phyloP scores from a whole-genome alignment of 805 yeast species.

The Yarrowia porcina region DNA sequence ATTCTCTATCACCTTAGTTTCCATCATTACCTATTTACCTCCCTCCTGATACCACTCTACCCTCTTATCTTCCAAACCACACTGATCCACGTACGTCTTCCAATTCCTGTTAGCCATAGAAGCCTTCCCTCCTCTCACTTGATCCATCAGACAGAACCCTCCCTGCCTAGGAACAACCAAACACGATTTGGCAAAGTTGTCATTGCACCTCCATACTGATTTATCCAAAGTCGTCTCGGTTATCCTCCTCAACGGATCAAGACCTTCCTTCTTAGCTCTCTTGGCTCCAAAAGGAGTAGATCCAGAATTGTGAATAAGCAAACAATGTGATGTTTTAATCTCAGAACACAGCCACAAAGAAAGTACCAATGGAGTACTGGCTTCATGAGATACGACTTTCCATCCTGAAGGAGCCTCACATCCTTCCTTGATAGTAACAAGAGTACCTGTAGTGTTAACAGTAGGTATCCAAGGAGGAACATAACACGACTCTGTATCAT shows the following conservation, averaged over 20 bases:
- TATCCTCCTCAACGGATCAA: too few species aligned
- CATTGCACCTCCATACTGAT: neutral
- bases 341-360: neutral
- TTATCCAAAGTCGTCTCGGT: neutral
- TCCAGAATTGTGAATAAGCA: constrained; percentile 3
- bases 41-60: neutral
- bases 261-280: neutral
- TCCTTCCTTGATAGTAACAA: neutral
- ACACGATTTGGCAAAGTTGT: neutral
- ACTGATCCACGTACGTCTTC: neutral
- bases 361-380: neutral
- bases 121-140: neutral
- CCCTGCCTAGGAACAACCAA: neutral
- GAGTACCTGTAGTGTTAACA: neutral
- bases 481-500: constrained; percentile 9
- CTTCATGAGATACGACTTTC: neutral
- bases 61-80: neutral
- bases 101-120: neutral
- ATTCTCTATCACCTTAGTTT: too few species aligned
- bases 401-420: constrained; percentile 1
- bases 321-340: neutral
- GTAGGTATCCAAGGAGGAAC: neutral
- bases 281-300: neutral
- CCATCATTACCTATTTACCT: too few species aligned
- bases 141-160: neutral